These are phyloP conservation scores for Colletotrichum cordylinicola DNA, from an alignment of 2,329 filamentous ascomycete species.

Conservation along the genomic window DNA sequence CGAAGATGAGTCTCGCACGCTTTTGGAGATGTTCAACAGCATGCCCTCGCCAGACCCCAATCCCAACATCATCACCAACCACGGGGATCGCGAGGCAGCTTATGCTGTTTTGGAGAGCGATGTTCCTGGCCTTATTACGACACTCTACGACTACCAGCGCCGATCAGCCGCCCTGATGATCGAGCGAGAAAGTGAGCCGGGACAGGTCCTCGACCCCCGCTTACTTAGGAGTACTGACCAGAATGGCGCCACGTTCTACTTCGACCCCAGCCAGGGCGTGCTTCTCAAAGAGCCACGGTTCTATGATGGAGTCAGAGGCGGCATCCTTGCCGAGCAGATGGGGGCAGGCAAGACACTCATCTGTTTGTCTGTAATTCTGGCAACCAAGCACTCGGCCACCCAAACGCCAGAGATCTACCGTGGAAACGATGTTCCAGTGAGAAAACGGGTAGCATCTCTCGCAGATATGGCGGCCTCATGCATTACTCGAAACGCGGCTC, in stretches of 20 bases:
- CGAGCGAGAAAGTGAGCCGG: slow-evolving; percentile 74
- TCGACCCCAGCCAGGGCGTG: slow-evolving; percentile 67
- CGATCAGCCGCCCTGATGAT: slow-evolving; percentile 85
- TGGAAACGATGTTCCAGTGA: slow-evolving; percentile 40
- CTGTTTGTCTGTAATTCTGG: slow-evolving; percentile 77
- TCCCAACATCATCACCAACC: slow-evolving; percentile 52
- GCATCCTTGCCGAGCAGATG: slow-evolving; percentile 83
- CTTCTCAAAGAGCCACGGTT: slow-evolving; percentile 70
- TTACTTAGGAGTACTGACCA: slow-evolving; percentile 67
- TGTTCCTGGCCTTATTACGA: slow-evolving; percentile 57
- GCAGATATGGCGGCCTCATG: slow-evolving; percentile 78
- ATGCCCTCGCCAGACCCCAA: slow-evolving; percentile 71
- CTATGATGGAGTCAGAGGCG: slow-evolving; percentile 78
- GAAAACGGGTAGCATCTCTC: slow-evolving; percentile 63
- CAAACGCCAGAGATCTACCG: slow-evolving; percentile 68
- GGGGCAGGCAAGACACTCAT: slow-evolving; percentile 88
- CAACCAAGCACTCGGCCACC: slow-evolving; percentile 74
- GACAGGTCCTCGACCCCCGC: slow-evolving; percentile 74
- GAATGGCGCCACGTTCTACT: slow-evolving; percentile 69
- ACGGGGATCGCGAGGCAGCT: slow-evolving; percentile 58
- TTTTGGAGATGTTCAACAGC: slow-evolving; percentile 76
- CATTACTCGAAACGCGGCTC: slow-evolving; percentile 69
- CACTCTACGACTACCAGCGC: slow-evolving; percentile 79
- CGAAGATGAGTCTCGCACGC: slow-evolving; percentile 50
- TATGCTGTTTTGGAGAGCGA: slow-evolving; percentile 58